Evolutionary conservation across 2,329 filamentous ascomycete species (phyloP).

Genomic region (Pyrenochaeta sp.): DNA sequence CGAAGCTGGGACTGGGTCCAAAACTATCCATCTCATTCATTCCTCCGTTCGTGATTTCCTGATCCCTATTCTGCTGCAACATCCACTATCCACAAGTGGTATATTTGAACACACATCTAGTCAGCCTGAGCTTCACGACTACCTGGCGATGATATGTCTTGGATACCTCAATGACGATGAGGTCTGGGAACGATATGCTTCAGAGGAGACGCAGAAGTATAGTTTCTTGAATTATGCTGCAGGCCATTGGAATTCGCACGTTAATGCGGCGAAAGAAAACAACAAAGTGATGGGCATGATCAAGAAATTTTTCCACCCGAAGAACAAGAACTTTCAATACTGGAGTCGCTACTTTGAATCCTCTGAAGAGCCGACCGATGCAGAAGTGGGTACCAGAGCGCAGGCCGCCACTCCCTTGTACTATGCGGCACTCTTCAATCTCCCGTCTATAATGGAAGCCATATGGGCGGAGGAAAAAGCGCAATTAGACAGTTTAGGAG

Average conservation of each 20-base stretch:
- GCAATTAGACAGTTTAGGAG: conserved; percentile 12
- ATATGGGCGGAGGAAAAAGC: conserved; percentile 7
- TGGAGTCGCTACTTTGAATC: too few relatives aligned
- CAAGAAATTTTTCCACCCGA: too few relatives aligned
- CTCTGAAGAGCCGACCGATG: too few relatives aligned
- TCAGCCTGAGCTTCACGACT: conserved; percentile 7
- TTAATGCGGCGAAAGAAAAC: too few relatives aligned
- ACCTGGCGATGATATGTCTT: conserved; percentile 10
- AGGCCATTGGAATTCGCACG: too few relatives aligned
- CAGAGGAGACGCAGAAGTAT: too few relatives aligned
- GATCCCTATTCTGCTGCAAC: conserved; percentile 3
- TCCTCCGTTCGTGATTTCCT: conserved; percentile 15
- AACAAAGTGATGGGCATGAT: too few relatives aligned
- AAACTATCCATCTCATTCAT: conserved; percentile 17
- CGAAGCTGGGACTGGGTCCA: background rate
- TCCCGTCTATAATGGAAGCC: conserved; percentile 3
- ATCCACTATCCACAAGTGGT: background rate
- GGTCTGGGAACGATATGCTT: conserved; percentile 1
- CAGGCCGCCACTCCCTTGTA: conserved; percentile 9
- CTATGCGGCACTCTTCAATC: conserved; percentile 11
- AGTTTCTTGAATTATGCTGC: too few relatives aligned
- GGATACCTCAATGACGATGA: conserved; percentile 6
- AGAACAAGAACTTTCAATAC: too few relatives aligned
- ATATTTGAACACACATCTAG: background rate
- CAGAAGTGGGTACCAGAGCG: background rate